Evolutionary conservation across 192 early-diverging fungal genomes (phyloP).

Genomic region (Gigaspora rosea): DNA sequence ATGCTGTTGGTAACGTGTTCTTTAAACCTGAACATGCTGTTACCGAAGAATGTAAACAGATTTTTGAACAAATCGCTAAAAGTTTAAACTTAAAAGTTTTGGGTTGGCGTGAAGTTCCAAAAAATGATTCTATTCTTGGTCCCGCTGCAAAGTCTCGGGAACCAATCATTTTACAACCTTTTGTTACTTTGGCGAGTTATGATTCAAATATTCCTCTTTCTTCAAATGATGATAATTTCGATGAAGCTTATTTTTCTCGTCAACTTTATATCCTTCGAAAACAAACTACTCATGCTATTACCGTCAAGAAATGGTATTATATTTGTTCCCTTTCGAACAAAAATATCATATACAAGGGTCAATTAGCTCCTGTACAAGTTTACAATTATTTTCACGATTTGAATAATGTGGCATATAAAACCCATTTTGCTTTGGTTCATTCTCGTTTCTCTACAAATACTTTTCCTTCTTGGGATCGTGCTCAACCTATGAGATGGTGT

Average conservation of each 20-base stretch:
- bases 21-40: slow-evolving; percentile 67
- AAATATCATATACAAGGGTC: slow-evolving; percentile 97
- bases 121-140: slow-evolving; percentile 84
- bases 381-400: slow-evolving; percentile 93
- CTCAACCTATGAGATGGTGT: slow-evolving; percentile 97
- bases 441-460: slow-evolving; percentile 99
- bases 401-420: slow-evolving; percentile 74
- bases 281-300: slow-evolving; percentile 83
- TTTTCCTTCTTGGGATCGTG: slow-evolving; percentile 98
- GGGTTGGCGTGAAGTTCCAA: slow-evolving; percentile 90
- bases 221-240: slow-evolving; percentile 34
- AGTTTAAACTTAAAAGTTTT: slow-evolving; percentile 73
- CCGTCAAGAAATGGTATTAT: slow-evolving; percentile 91
- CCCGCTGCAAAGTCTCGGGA: slow-evolving; percentile 87
- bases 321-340: slow-evolving; percentile 93
- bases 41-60: slow-evolving; percentile 66
- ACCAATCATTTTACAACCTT: slow-evolving; percentile 91
- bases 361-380: slow-evolving; percentile 92
- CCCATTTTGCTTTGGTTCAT: slow-evolving; percentile 97
- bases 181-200: slow-evolving; percentile 63
- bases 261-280: slow-evolving; percentile 91
- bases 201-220: slow-evolving; percentile 16
- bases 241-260: slow-evolving; percentile 72
- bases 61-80: slow-evolving; percentile 80
- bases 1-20: slow-evolving; percentile 98